Conservation (phyloP, 2,329 filamentous ascomycete species). For the Botryotinia calthae region DNA sequence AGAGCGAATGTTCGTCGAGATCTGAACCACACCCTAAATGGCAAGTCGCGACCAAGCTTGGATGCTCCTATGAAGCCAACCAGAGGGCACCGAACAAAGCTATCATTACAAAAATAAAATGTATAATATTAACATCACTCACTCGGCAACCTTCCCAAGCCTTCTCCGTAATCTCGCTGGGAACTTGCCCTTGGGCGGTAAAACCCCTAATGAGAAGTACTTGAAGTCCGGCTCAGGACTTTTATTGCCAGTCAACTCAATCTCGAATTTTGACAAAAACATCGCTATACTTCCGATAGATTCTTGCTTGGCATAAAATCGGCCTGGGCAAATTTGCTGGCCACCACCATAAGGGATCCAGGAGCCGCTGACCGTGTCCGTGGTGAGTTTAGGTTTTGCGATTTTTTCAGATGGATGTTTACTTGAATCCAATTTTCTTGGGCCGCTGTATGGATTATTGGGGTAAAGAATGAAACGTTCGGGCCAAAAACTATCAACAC, state of each 20-base stretch:
- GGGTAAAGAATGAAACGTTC: slow-evolving; percentile 41
- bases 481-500: slow-evolving; percentile 39
- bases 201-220: slow-evolving; percentile 29
- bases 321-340: slow-evolving; percentile 39
- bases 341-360: slow-evolving; percentile 42
- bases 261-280: slow-evolving; percentile 38
- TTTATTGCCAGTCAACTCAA: slow-evolving; percentile 31
- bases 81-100: neutral
- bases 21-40: neutral
- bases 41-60: neutral
- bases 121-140: neutral
- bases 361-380: slow-evolving; percentile 35
- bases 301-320: slow-evolving; percentile 41
- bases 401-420: slow-evolving; percentile 7
- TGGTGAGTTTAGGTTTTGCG: slow-evolving; percentile 30
- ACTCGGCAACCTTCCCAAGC: neutral
- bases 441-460: slow-evolving; percentile 35
- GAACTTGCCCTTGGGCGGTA: slow-evolving; percentile 27
- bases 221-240: slow-evolving; percentile 22
- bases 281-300: slow-evolving; percentile 38
- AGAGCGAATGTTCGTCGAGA: neutral
- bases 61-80: neutral
- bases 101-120: neutral
- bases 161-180: slow-evolving; percentile 27
- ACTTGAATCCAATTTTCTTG: slow-evolving; percentile 18